Conservation (phyloP, 805 yeast genomes). For the Starmerella vaccinii region DNA sequence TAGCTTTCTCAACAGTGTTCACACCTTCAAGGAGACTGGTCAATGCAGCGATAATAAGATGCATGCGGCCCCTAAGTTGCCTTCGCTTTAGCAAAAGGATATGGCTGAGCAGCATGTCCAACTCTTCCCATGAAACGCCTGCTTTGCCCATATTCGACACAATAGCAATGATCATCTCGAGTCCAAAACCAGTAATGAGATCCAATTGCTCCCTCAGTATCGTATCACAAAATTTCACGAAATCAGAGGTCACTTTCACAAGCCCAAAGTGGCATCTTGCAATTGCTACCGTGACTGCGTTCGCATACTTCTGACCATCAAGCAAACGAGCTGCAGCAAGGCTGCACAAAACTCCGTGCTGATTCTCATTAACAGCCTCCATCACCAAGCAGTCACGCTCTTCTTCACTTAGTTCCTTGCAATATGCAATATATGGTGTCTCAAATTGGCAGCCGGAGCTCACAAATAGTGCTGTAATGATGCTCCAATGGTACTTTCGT, state of each 20-base stretch:
- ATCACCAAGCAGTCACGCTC: conserved; percentile 10
- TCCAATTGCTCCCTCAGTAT: conserved; percentile 43
- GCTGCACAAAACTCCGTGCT: conserved; percentile 3
- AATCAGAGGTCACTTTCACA: conserved; percentile 6
- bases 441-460: conserved; percentile 6
- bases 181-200: conserved; percentile 53
- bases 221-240: conserved; percentile 33
- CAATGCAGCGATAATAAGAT: conserved; percentile 45
- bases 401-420: conserved; percentile 6
- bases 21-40: conserved; percentile 41
- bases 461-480: conserved; percentile 19
- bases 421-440: conserved; percentile 11
- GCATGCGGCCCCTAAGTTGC: conserved; percentile 63
- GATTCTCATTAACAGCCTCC: conserved; percentile 8
- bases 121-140: not conserved
- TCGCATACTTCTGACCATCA: not conserved
- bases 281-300: conserved; percentile 1
- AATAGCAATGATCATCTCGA: conserved; percentile 45
- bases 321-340: conserved; percentile 3
- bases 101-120: conserved; percentile 42
- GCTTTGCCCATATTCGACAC: conserved; percentile 24
- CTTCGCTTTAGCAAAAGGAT: conserved; percentile 58
- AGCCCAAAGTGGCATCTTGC: not conserved
- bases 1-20: conserved; percentile 12
- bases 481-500: conserved; percentile 10